Base-by-base conservation (phyloP, 495 filamentous ascomycete genomes). In the Pyrenula aspistea region DNA sequence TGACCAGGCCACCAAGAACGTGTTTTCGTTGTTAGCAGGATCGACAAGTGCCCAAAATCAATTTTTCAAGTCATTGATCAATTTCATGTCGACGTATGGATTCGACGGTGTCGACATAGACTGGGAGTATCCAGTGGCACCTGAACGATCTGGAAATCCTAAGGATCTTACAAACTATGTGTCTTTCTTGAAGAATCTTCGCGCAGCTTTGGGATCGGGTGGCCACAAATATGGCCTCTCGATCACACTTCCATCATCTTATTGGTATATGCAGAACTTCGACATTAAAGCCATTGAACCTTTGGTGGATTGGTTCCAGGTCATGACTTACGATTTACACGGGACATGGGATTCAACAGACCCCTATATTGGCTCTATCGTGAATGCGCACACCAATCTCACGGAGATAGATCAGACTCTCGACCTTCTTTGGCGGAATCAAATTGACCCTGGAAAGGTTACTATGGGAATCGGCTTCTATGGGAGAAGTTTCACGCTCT, bases 61-160 rank as follows among this genome's bases (percentile, higher is more conserved):
- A 1, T 83, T 84, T 57, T 65, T 77, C 25, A 48, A 52, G 0
- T 68, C 67, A 2, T 53, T 82, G 1, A 42, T 74, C 2, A 25
- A 15, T 0, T 83, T 82, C 55, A 68, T 83, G 66, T 0, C 25
- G 0, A 58, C 54, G 4, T 73, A 77, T 51, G 71, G 62, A 12
- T 79, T 82, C 55, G 74, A 83, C 55, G 81, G 81, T 1, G 70
- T 80, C 1, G 80, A 83, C 57, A 56, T 82, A 19, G 68, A 73
- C 54, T 73, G 68, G 71, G 68, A 66, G 42, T 82, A 79, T 59
- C 79, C 81, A 0, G 75, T 58, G 0, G 77, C 73, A 2, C 10
- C 23, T 11, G 77, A 80, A 50, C 67, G 79, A 2, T 68, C 72
- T 2, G 79, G 78, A 2, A 59, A 59, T 0, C 10, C 55, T 0